Base-by-base conservation (phyloP, 208 protist species). In the Lotmaria passim region DNA sequence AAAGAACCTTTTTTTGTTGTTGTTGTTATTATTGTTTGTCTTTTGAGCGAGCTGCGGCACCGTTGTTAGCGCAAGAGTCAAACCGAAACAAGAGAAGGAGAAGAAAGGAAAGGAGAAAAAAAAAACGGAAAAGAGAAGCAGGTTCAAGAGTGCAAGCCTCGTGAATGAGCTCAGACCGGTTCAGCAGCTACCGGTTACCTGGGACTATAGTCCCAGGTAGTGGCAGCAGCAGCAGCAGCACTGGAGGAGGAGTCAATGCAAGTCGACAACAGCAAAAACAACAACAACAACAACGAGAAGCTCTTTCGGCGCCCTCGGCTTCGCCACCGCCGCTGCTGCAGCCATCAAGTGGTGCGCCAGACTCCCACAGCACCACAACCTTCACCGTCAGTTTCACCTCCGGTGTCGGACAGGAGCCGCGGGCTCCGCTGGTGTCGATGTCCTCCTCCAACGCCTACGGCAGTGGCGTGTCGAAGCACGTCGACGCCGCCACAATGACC, bases 241-340 rank as follows among this genome's bases (percentile, higher is more conserved):
- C n/a, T n/a, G n/a, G n/a, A n/a, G 21, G 34, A 28, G 52, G 14
- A 7, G 30, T 6, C 11, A 31, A 31, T 24, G 64, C 23, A 15
- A 36, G 39, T 58, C 39, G 31, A 24, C 62, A 36, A 8, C 64
- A 60, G 52, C 52, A 46, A 28, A 50, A 69, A 39, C n/a, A 24
- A 10, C 51, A 31, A 30, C 52, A 47, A 41, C 34, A 41, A 8
- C 30, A 12, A 3, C 44, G n/a, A n/a, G n/a, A n/a, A n/a, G n/a
- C n/a, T n/a, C n/a, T n/a, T n/a, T n/a, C 21, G 12, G 15, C 31
- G 8, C n/a, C 62, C 34, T 38, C 62, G 0, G 30, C 62, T 17
- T 24, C 17, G 12, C 38, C 30, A 7, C 52, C 52, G 8, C 64
- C 64, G 12, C 52, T 39, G n/a, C 50, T 69, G 7, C 64, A 52